Base-by-base conservation (phyloP, 768 basidiomycete genomes). In the Pholiota microspora region DNA sequence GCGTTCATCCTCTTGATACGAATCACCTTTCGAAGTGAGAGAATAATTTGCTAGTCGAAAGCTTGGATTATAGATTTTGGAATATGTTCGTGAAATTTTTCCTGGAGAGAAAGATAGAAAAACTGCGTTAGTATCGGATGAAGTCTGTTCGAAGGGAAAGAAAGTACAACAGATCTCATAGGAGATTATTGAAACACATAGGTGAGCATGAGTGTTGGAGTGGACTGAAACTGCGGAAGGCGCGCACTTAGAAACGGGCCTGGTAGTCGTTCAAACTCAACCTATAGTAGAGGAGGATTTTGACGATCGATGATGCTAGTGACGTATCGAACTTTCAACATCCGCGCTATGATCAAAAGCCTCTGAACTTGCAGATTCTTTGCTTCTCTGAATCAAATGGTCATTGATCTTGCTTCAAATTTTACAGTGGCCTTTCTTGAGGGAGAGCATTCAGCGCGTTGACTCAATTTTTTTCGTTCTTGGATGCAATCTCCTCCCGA, bases 1-100 rank as follows among this genome's bases (percentile, higher is more conserved):
- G 68, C 65, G 59, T 68, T 70, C 70, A 73, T 73, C 18, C 28
- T 59, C n/a, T n/a, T n/a, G n/a, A n/a, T n/a, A n/a, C n/a, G n/a
- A n/a, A n/a, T n/a, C n/a, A n/a, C n/a, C n/a, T n/a, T n/a, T n/a
- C n/a, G n/a, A n/a, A n/a, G n/a, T n/a, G n/a, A n/a, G n/a, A n/a
- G n/a, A n/a, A n/a, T n/a, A n/a, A n/a, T n/a, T n/a, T n/a, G n/a
- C n/a, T n/a, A n/a, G n/a, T n/a, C n/a, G n/a, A n/a, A n/a, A n/a
- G n/a, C n/a, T n/a, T n/a, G n/a, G n/a, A n/a, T n/a, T n/a, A n/a
- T n/a, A n/a, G n/a, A n/a, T n/a, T n/a, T n/a, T n/a, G n/a, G n/a
- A n/a, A n/a, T n/a, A n/a, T n/a, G n/a, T n/a, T n/a, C n/a, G n/a
- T n/a, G n/a, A n/a, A n/a, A n/a, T n/a, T n/a, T n/a, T n/a, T n/a